A percentile compares a stretch with the other conserved stretches of the same genome.
Evolutionary conservation across 108 stramenopile species (phyloP).

Genomic region (Asterionellopsis glacialis): DNA sequence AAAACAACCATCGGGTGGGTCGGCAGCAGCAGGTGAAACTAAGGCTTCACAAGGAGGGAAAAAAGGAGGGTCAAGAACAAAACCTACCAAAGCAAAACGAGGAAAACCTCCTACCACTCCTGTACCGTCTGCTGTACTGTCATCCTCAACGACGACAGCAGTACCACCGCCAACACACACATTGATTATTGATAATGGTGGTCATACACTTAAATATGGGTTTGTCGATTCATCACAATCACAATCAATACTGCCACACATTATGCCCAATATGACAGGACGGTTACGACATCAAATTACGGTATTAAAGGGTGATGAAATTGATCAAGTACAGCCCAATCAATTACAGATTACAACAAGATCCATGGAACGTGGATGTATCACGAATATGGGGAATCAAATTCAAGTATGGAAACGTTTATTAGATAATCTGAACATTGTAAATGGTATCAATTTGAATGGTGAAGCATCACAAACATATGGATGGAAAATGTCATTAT

Average conservation of each 20-base stretch:
- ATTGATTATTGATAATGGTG: slow-evolving; percentile 83
- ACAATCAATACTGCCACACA: background rate
- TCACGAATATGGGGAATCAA: slow-evolving; percentile 68
- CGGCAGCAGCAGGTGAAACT: too few species aligned
- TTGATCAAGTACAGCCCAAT: slow-evolving; percentile 47
- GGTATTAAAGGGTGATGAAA: slow-evolving; percentile 61
- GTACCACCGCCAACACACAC: slow-evolving; percentile 27
- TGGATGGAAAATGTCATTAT: slow-evolving; percentile 34
- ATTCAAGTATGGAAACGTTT: slow-evolving; percentile 72
- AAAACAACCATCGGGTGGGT: too few species aligned
- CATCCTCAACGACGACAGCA: background rate
- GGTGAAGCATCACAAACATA: slow-evolving; percentile 28
- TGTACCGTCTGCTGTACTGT: too few species aligned
- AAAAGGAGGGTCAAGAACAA: too few species aligned
- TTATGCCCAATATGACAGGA: slow-evolving; percentile 68
- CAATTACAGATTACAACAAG: slow-evolving; percentile 43
- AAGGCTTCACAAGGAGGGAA: too few species aligned
- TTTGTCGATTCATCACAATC: slow-evolving; percentile 6
- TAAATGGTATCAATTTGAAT: slow-evolving; percentile 4
- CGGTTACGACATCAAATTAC: slow-evolving; percentile 76
- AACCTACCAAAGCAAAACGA: too few species aligned
- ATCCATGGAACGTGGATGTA: slow-evolving; percentile 64
- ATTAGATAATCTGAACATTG: slow-evolving; percentile 46
- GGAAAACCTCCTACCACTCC: too few species aligned
- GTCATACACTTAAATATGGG: slow-evolving; percentile 75